Evolutionary conservation across 352 stramenopile species (phyloP).

Genomic region (Pythium dissotocum): DNA sequence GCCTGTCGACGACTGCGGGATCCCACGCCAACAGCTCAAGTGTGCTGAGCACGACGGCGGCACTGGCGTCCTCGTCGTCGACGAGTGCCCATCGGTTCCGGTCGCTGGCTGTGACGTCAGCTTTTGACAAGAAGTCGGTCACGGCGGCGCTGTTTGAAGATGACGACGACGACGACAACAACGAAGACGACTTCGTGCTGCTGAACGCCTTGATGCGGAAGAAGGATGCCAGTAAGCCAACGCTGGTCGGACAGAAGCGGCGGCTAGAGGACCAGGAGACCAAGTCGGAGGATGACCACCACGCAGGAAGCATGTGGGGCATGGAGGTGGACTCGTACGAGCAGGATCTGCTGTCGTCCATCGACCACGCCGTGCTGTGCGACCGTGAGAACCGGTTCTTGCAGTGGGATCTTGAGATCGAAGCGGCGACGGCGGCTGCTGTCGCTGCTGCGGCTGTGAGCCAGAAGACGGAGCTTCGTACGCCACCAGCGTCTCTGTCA

Average conservation of each 20-base stretch:
- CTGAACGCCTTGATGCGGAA: conserved; percentile 22
- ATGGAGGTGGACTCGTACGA: conserved; percentile 72
- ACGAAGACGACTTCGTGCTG: conserved; percentile 24
- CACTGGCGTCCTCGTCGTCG: not conserved
- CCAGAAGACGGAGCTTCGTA: conserved; percentile 25
- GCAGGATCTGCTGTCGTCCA: conserved; percentile 70
- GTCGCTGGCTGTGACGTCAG: conserved; percentile 18
- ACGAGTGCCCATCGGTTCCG: conserved; percentile 20
- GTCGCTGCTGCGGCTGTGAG: conserved; percentile 26
- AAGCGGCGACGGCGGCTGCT: conserved; percentile 32
- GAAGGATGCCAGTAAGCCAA: conserved; percentile 13
- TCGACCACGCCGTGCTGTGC: conserved; percentile 78
- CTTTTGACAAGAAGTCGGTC: conserved; percentile 46
- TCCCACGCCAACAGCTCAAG: conserved; percentile 33
- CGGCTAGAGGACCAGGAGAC: conserved; percentile 26
- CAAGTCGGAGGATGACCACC: conserved; percentile 39
- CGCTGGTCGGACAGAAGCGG: conserved; percentile 33
- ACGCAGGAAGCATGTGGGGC: conserved; percentile 54
- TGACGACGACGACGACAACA: conserved; percentile 35
- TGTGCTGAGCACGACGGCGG: conserved; percentile 21
- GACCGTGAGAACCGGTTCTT: conserved; percentile 83
- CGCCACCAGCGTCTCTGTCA: conserved; percentile 14
- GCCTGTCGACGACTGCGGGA: conserved; percentile 6
- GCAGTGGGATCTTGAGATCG: conserved; percentile 71
- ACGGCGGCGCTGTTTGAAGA: conserved; percentile 55